A percentile compares a stretch with the other conserved stretches of the same genome.
These are phyloP conservation scores for Zygotorulaspora danielsina DNA, from an alignment of 805 yeast genomes.

Conservation along the genomic window DNA sequence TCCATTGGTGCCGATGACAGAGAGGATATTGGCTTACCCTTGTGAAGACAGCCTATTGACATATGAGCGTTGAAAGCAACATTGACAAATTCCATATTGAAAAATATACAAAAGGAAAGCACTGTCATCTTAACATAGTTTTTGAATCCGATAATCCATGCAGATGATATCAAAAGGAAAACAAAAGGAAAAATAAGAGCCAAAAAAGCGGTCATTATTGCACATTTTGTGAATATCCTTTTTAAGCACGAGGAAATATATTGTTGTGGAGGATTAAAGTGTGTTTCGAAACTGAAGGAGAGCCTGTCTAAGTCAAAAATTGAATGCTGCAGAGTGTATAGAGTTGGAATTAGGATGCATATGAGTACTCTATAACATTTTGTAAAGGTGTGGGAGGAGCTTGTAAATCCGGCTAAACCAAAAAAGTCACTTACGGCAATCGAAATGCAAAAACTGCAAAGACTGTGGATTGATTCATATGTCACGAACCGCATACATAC, in stretches of 20 bases:
- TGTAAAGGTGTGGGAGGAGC: constrained; percentile 13
- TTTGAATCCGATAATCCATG: constrained; percentile 34
- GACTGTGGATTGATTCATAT: constrained; percentile 17
- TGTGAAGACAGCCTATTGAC: constrained; percentile 67
- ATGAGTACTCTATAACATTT: constrained; percentile 28
- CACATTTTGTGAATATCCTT: constrained; percentile 37
- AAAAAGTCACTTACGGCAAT: constrained; percentile 25
- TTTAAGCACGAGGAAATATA: constrained; percentile 30
- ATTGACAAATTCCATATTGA: constrained; percentile 53
- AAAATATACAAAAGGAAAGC: constrained; percentile 37
- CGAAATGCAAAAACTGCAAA: constrained; percentile 25
- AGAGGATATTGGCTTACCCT: constrained; percentile 54
- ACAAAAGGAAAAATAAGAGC: constrained; percentile 40
- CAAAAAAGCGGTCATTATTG: constrained; percentile 23
- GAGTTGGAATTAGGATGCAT: constrained; percentile 38
- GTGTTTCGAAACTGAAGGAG: constrained; percentile 40
- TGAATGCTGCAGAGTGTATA: constrained; percentile 50
- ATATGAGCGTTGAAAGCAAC: constrained; percentile 60
- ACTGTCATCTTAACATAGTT: constrained; percentile 31
- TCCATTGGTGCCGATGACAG: constrained; percentile 56
- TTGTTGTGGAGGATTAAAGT: constrained; percentile 38
- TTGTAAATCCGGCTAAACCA: constrained; percentile 11
- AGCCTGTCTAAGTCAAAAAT: constrained; percentile 54
- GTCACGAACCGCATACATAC: constrained; percentile 34
- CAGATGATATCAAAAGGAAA: constrained; percentile 37